Base-by-base conservation (phyloP, 768 basidiomycete genomes). In the Psilocybe tampanensis region DNA sequence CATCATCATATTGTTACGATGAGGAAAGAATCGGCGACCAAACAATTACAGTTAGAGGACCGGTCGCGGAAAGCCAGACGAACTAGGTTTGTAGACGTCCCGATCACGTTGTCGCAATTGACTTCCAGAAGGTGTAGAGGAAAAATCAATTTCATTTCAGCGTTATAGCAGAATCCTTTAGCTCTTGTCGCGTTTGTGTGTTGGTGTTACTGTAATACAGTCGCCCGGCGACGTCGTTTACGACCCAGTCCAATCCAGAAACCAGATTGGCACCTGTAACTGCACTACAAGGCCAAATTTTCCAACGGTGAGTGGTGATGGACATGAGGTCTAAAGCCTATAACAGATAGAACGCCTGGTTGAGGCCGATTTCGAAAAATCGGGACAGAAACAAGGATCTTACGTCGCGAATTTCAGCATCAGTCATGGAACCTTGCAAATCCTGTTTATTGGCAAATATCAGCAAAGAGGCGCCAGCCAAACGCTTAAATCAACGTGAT, bases 391-490 rank as follows among this genome's bases (percentile, higher is more conserved):
- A 64, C 58, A 47, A 23, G 62, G 59, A 53, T 78, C 89, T 71
- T 71, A 92, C 95, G 68, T 92, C 81, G 59, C 86, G 80, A 62
- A 98, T 97, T 74, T 97, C 94, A 29, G 74, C 70, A 59, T 87
- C 83, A 29, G 84, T 82, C 86, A 98, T 85, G 0, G 94, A 90
- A 47, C 94, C 92, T 56, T 83, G 82, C 55, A 98, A 84, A 75
- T 99, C 97, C 69, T 97, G 95, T 73, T 99, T 99, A 75, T 99
- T 99, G 24, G 97, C 97, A 68, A 98, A 92, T 52, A 98, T 88
- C 34, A 98, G 84, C 49, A 98, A 81, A 12, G 94, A 95, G 42
- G 97, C 97, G n/a, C 97, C 96, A 49, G 94, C 87, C 56, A 98
- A 75, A 67, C 97, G 84, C 95, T 98, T 63, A 62, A 64, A 64